Percentiles rank a stretch among this genome's conserved stretches.
phyloP scores from a whole-genome alignment of 495 filamentous ascomycete genomes.

The Hypoxylon cercidicola region DNA sequence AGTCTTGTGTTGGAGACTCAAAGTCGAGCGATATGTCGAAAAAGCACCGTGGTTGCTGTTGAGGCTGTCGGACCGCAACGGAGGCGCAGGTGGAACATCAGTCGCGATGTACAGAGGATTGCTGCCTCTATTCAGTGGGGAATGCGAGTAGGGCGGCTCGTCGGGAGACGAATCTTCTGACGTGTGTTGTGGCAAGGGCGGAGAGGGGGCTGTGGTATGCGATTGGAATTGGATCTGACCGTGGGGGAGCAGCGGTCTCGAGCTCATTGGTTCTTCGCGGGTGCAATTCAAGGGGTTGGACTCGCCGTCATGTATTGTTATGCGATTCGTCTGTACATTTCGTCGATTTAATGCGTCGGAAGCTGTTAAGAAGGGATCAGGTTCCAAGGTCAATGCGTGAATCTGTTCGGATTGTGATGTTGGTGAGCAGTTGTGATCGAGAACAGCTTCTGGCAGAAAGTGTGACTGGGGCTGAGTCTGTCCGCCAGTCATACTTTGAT shows the following conservation, averaged over 20 bases:
- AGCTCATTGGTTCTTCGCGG: slow-evolving; percentile 37
- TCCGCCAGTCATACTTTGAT: slow-evolving; percentile 35
- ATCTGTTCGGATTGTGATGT: slow-evolving; percentile 21
- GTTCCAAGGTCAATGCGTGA: slow-evolving; percentile 12
- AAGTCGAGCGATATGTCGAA: slow-evolving; percentile 40
- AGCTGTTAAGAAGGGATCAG: slow-evolving; percentile 34
- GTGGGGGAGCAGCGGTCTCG: slow-evolving; percentile 21
- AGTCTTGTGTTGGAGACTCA: slow-evolving; percentile 50
- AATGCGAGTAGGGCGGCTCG: slow-evolving; percentile 32
- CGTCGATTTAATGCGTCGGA: slow-evolving; percentile 42
- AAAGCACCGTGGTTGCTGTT: slow-evolving; percentile 42
- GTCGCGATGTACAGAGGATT: slow-evolving; percentile 49
- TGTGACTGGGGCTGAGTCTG: slow-evolving; percentile 36
- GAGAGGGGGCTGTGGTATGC: slow-evolving; percentile 44
- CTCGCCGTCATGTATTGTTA: slow-evolving; percentile 24
- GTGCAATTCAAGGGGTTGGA: slow-evolving; percentile 27
- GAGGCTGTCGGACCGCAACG: slow-evolving; percentile 39
- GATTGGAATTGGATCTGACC: slow-evolving; percentile 42
- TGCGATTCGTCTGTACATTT: slow-evolving; percentile 28
- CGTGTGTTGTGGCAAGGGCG: slow-evolving; percentile 33
- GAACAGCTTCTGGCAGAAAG: slow-evolving; percentile 31
- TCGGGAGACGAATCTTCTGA: slow-evolving; percentile 25
- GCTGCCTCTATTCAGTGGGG: slow-evolving; percentile 31
- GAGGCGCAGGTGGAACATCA: slow-evolving; percentile 43
- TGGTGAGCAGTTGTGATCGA: slow-evolving; percentile 28